These are phyloP conservation scores for Amaranthus tricolor DNA, from an alignment of 179 eudicot genomes.

Conservation along the genomic window DNA sequence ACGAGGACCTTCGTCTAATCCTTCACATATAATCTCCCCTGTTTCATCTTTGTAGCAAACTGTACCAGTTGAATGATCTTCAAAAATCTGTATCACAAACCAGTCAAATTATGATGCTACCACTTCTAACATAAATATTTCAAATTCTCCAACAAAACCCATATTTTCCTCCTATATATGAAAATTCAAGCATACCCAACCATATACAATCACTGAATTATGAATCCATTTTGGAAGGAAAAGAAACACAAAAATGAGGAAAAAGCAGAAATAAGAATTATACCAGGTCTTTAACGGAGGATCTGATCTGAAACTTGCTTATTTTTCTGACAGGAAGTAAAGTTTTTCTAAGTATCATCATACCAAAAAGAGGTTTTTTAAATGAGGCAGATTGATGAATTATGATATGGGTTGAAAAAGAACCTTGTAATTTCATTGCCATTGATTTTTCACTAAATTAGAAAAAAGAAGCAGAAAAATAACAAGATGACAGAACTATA, in stretches of 20 bases:
- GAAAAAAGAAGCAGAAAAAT: background rate
- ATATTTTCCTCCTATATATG: too few species aligned
- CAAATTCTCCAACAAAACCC: too few species aligned
- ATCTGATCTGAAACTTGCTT: slow-evolving; percentile 40
- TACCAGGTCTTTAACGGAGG: slow-evolving; percentile 53
- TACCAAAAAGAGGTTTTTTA: slow-evolving; percentile 31
- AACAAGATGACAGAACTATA: background rate
- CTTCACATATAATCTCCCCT: slow-evolving; percentile 90
- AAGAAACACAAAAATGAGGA: background rate
- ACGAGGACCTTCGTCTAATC: slow-evolving; percentile 92
- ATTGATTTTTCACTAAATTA: slow-evolving; percentile 26
- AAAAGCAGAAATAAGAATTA: background rate
- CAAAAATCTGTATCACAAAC: slow-evolving; percentile 57
- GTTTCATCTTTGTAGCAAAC: slow-evolving; percentile 69
- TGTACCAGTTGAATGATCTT: slow-evolving; percentile 69
- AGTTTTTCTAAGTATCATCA: slow-evolving; percentile 30
- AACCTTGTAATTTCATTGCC: slow-evolving; percentile 32
- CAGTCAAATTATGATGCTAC: background rate
- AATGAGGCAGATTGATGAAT: slow-evolving; percentile 25
- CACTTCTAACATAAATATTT: too few species aligned
- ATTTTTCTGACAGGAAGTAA: slow-evolving; percentile 33
- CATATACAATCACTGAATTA: too few species aligned
- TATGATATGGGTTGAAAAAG: slow-evolving; percentile 30
- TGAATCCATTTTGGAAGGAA: too few species aligned
- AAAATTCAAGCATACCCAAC: too few species aligned